Conservation (phyloP, 2,329 filamentous ascomycete species). For the Aspergillus vadensis region DNA sequence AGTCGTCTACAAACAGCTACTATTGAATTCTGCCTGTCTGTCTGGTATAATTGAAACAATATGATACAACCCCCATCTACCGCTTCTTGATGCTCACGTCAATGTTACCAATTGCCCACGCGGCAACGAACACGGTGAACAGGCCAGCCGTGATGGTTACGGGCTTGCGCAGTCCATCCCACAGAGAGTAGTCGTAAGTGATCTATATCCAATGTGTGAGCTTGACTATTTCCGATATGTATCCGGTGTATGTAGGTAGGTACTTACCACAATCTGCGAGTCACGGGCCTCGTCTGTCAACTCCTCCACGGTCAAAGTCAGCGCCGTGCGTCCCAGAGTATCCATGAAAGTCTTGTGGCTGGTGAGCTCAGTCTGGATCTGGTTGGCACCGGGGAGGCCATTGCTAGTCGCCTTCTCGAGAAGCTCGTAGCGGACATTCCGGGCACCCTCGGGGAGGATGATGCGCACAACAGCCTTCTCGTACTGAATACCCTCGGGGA, state of each 20-base stretch:
- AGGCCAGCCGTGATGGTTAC: conserved; percentile 75
- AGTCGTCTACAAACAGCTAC: background rate
- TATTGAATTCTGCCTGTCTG: conserved; percentile 1
- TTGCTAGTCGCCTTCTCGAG: conserved; percentile 69
- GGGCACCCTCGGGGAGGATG: conserved; percentile 86
- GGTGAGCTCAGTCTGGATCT: conserved; percentile 58
- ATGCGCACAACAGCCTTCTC: conserved; percentile 77
- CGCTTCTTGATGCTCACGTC: conserved; percentile 76
- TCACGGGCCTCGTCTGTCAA: conserved; percentile 88
- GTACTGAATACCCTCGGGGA: conserved; percentile 82
- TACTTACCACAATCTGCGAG: conserved; percentile 68
- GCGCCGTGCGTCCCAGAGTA: conserved; percentile 80
- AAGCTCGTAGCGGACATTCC: conserved; percentile 63
- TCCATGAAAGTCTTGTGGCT: conserved; percentile 91
- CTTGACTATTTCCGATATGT: background rate
- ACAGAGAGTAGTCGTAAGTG: conserved; percentile 79
- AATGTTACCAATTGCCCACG: conserved; percentile 75
- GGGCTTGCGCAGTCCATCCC: conserved; percentile 80
- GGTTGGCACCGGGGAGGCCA: conserved; percentile 63
- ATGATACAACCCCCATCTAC: conserved; percentile 31
- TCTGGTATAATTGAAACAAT: conserved; percentile 14
- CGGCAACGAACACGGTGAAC: conserved; percentile 70
- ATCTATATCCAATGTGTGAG: conserved; percentile 46
- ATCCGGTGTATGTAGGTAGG: background rate
- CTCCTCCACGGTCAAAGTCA: conserved; percentile 80